These are phyloP conservation scores for Spiromastix sp. DNA, from an alignment of 2,329 filamentous ascomycete species.

Conservation along the genomic window DNA sequence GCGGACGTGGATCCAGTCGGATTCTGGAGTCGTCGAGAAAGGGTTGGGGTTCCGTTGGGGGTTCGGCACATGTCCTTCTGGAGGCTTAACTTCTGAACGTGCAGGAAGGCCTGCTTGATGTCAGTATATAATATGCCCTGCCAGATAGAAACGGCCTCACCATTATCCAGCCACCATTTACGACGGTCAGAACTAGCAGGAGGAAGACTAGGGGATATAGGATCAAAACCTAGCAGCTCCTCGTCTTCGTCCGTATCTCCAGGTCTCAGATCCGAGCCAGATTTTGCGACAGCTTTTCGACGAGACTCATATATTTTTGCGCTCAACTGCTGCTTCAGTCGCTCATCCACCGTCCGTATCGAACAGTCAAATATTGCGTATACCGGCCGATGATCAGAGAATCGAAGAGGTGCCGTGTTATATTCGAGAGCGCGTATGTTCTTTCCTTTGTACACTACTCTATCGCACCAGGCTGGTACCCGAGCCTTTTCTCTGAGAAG, in stretches of 20 bases:
- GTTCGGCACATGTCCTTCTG: slow-evolving; percentile 58
- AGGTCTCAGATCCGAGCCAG: slow-evolving; percentile 13
- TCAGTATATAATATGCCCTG: slow-evolving; percentile 6
- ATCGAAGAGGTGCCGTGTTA: slow-evolving; percentile 67
- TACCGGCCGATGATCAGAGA: slow-evolving; percentile 95
- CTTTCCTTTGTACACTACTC: slow-evolving; percentile 74
- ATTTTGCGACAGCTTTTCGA: slow-evolving; percentile 52
- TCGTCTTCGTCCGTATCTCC: slow-evolving; percentile 36
- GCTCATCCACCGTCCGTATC: slow-evolving; percentile 71
- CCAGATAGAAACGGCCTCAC: slow-evolving; percentile 23
- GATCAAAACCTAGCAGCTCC: slow-evolving; percentile 69
- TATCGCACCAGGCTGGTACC: slow-evolving; percentile 95
- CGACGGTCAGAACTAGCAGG: slow-evolving; percentile 51
- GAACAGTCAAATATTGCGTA: slow-evolving; percentile 80
- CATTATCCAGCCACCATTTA: slow-evolving; percentile 57
- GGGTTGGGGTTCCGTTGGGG: slow-evolving; percentile 69
- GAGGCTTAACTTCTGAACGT: slow-evolving; percentile 59
- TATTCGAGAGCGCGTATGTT: slow-evolving; percentile 78
- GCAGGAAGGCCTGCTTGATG: slow-evolving; percentile 53
- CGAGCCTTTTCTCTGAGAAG: slow-evolving; percentile 71
- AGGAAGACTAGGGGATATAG: slow-evolving; percentile 66
- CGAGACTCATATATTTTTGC: slow-evolving; percentile 61
- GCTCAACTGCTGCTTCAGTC: slow-evolving; percentile 59
- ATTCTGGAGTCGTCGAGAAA: slow-evolving; percentile 61
- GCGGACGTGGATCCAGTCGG: slow-evolving; percentile 63